These are phyloP conservation scores for Saturnispora quitensis DNA, from an alignment of 805 yeast genomes.

Conservation along the genomic window DNA sequence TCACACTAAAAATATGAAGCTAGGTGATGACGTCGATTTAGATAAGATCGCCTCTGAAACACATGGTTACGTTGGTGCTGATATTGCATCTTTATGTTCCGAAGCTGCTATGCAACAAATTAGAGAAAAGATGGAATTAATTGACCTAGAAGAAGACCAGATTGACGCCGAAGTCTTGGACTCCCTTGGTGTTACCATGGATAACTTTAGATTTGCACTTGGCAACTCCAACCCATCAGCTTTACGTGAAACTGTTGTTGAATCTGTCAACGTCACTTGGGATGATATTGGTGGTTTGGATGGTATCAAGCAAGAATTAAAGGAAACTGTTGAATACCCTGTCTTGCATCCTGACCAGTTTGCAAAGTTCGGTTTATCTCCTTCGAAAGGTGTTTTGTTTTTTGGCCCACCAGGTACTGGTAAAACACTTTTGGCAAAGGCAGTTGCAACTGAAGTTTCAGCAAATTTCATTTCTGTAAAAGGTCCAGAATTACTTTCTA, in stretches of 20 bases:
- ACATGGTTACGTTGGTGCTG: constrained; percentile 99
- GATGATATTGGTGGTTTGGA: constrained; percentile 99
- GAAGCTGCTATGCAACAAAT: constrained; percentile 99
- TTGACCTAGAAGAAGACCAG: constrained; percentile 91
- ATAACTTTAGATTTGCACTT: constrained; percentile 93
- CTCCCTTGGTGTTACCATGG: constrained; percentile 97
- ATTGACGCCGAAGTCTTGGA: constrained; percentile 96
- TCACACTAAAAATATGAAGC: constrained; percentile 98
- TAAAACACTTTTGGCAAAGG: constrained; percentile 96
- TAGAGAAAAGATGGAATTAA: constrained; percentile 98
- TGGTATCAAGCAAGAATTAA: constrained; percentile 89
- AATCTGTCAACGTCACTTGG: constrained; percentile 98
- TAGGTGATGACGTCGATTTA: constrained; percentile 88
- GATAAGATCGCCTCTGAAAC: constrained; percentile 96
- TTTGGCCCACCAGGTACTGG: constrained; percentile 99
- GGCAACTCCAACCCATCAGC: constrained; percentile 99
- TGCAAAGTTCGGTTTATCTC: constrained; percentile 95
- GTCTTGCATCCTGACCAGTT: constrained; percentile 98
- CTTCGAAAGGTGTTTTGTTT: constrained; percentile 96
- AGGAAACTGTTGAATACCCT: constrained; percentile 98
- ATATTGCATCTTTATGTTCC: constrained; percentile 96
- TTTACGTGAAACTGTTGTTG: constrained; percentile 97
- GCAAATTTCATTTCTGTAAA: constrained; percentile 96
- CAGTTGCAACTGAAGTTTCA: constrained; percentile 98
- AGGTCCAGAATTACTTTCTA: constrained; percentile 93